Percentiles rank a stretch among this genome's conserved stretches.
phyloP scores from a whole-genome alignment of 228 moss, liverwort and hornwort genomes.

The Sphagnum magellanicum region DNA sequence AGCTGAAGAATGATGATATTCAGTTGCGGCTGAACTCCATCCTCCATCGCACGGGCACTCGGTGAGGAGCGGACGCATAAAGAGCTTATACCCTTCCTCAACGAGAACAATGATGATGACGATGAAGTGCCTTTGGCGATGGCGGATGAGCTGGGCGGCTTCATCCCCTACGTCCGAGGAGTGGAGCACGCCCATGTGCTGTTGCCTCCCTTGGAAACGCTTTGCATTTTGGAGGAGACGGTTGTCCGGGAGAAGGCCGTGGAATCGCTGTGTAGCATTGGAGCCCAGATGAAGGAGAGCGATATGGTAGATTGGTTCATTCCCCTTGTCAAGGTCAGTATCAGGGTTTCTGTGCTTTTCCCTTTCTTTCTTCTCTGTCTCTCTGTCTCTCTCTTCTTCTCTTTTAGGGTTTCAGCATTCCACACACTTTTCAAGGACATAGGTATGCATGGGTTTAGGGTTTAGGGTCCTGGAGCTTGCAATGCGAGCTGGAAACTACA shows the following conservation, averaged over 20 bases:
- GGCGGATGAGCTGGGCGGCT: constrained; percentile 91
- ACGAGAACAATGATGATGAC: constrained; percentile 95
- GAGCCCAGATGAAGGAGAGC: constrained; percentile 91
- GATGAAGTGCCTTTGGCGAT: constrained; percentile 95
- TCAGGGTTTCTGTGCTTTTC: not conserved
- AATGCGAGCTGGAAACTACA: no score
- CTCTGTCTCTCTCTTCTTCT: no score
- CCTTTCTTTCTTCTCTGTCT: no score
- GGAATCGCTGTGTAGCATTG: constrained; percentile 92
- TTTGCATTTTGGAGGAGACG: constrained; percentile 94
- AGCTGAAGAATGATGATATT: constrained; percentile 8
- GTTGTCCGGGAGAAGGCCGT: constrained; percentile 97
- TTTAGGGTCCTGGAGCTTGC: no score
- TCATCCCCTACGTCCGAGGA: constrained; percentile 83
- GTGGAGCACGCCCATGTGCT: constrained; percentile 84
- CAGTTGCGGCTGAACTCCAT: constrained; percentile 7
- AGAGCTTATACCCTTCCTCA: constrained; percentile 90
- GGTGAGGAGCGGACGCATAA: constrained; percentile 97
- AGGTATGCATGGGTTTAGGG: no score
- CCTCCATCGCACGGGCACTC: constrained; percentile 73
- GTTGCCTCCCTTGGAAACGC: constrained; percentile 72
- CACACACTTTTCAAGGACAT: no score
- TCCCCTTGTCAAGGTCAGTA: constrained; percentile 76
- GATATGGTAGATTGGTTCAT: constrained; percentile 95
- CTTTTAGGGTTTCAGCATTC: no score